These are phyloP conservation scores for Podospora appendiculata DNA, from an alignment of 495 filamentous ascomycete species.

Conservation along the genomic window DNA sequence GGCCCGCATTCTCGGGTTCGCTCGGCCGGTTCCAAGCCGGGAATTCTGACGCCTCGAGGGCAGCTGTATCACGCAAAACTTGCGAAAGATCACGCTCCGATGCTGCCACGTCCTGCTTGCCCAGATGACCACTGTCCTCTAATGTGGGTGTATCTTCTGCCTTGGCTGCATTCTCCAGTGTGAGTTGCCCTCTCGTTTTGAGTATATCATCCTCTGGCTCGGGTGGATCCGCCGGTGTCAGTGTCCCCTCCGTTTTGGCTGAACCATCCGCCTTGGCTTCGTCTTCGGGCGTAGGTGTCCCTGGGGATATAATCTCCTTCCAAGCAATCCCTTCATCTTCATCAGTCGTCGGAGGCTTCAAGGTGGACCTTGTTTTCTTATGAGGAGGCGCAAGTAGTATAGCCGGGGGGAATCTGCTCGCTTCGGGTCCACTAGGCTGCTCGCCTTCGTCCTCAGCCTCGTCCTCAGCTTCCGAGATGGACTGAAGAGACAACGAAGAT, in stretches of 20 bases:
- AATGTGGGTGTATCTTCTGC: too few relatives aligned
- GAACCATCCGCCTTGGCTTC: neutral
- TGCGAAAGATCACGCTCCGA: neutral
- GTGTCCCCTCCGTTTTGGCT: too few relatives aligned
- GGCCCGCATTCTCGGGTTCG: neutral
- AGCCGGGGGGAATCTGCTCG: conserved; percentile 1
- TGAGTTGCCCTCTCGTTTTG: too few relatives aligned
- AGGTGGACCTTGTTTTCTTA: conserved; percentile 1
- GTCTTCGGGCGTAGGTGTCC: neutral
- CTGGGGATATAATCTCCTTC: conserved; percentile 7
- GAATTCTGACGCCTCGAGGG: too few relatives aligned
- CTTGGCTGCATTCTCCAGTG: too few relatives aligned
- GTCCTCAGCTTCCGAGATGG: conserved; percentile 18
- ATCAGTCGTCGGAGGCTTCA: conserved; percentile 8
- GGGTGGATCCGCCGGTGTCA: too few relatives aligned
- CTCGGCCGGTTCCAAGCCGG: too few relatives aligned
- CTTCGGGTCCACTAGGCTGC: conserved; percentile 4
- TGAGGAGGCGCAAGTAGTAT: conserved; percentile 14
- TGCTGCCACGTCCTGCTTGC: neutral
- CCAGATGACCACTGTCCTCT: too few relatives aligned
- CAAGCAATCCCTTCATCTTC: conserved; percentile 26
- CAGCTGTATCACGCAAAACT: neutral
- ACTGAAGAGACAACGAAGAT: conserved; percentile 17
- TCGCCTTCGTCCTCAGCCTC: conserved; percentile 6
- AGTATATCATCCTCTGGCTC: too few relatives aligned